Base-by-base conservation (phyloP, 208 protist genomes). In the Crithidia bombi region DNA sequence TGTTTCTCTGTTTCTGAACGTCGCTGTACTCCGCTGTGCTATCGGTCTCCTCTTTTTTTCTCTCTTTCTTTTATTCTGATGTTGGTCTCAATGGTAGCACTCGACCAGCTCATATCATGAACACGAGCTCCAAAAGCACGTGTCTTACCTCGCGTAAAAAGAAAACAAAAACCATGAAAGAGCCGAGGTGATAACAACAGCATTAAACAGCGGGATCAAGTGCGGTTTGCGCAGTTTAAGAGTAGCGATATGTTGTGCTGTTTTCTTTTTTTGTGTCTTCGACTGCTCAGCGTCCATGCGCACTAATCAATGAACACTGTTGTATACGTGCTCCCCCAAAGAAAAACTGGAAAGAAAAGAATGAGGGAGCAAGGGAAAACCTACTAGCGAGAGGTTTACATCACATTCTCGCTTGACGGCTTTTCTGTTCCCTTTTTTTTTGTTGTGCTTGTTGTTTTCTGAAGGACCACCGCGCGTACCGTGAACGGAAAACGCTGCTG, bases 261-360 rank as follows among this genome's bases (percentile, higher is more conserved):
- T 47, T 47, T 47, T 6, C 12, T n/a, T 5, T 47, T 47, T n/a
- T n/a, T n/a, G n/a, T n/a, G n/a, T n/a, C n/a, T n/a, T n/a, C n/a
- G n/a, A n/a, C n/a, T n/a, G n/a, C n/a, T n/a, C n/a, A n/a, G n/a
- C n/a, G n/a, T n/a, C n/a, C 43, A 47, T 47, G 43, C 43, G 43
- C 17, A 47, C 43, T 21, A 47, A 19, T 19, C 17, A 21, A 47
- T 19, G 21, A 47, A 21, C 15, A 47, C 17, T 47, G 43, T 54
- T 54, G 47, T 33, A 32, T 10, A 54, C 5, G 44, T 7, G 5
- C 44, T 49, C 21, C 21, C n/a, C 25, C 32, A 4, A 52, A 33
- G 7, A 52, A n/a, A n/a, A 47, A 52, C 17, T 43, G 19, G 36
- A 61, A 61, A 41, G 12, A 61, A 61, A 61, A 36, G 25, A 19